Percentiles rank a stretch among this genome's conserved stretches.
Evolutionary conservation across 2,329 filamentous ascomycete genomes (phyloP).

Genomic region (Cucurbitaria berberidis): DNA sequence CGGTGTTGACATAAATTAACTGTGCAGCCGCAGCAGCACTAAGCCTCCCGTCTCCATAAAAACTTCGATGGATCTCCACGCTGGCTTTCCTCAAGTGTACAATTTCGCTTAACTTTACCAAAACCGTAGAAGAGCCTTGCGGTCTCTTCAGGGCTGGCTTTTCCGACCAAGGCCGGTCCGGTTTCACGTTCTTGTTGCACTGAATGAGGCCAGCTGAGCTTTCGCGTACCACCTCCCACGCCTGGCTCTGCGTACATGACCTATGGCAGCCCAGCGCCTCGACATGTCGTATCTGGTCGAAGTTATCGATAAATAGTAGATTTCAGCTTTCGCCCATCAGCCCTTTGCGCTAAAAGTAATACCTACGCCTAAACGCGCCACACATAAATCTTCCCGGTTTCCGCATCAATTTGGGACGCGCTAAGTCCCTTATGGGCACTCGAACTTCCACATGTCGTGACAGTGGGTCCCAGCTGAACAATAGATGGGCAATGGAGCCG

Average conservation of each 20-base stretch:
- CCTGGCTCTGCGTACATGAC: not conserved
- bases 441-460: slow-evolving; percentile 1
- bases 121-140: not conserved
- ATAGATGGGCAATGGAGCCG: slow-evolving; percentile 1
- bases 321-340: slow-evolving; percentile 9
- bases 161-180: not conserved
- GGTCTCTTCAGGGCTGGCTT: not conserved
- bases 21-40: not conserved
- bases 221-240: not conserved
- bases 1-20: not conserved
- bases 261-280: not conserved
- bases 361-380: slow-evolving; percentile 5
- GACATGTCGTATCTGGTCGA: not conserved
- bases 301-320: not conserved
- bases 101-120: not conserved
- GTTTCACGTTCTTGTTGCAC: not conserved
- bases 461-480: slow-evolving; percentile 6
- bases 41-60: not conserved
- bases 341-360: slow-evolving; percentile 1
- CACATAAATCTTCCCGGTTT: slow-evolving; percentile 2
- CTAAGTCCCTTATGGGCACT: not conserved
- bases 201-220: not conserved
- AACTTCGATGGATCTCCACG: not conserved
- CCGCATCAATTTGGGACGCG: slow-evolving; percentile 3
- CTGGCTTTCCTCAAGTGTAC: not conserved